Conservation (phyloP, 805 yeast species). For the Grigorovia yakushimaensis region DNA sequence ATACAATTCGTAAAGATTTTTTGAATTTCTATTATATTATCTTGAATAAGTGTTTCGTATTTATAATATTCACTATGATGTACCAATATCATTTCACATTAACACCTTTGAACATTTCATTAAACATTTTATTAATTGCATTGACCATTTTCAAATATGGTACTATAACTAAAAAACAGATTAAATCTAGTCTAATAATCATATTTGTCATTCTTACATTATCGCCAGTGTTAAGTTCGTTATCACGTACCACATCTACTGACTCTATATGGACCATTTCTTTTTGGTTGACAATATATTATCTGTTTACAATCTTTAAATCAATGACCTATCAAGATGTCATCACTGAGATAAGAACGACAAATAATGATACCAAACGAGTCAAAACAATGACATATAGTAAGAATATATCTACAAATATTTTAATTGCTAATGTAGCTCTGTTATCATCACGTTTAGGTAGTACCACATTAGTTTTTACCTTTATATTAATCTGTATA, state of each 20-base stretch:
- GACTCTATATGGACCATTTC: slow-evolving; percentile 94
- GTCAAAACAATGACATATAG: slow-evolving; percentile 8
- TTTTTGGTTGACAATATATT: slow-evolving; percentile 64
- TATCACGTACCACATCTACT: slow-evolving; percentile 80
- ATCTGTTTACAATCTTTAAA: slow-evolving; percentile 32
- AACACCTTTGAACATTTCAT: slow-evolving; percentile 7
- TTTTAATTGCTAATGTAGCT: slow-evolving; percentile 76
- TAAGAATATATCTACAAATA: slow-evolving; percentile 67
- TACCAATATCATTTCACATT: slow-evolving; percentile 18
- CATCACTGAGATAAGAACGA: not conserved
- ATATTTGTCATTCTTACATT: slow-evolving; percentile 62
- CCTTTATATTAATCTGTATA: slow-evolving; percentile 52
- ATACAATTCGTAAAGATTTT: slow-evolving; percentile 17
- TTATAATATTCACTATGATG: slow-evolving; percentile 43
- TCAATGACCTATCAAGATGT: slow-evolving; percentile 3
- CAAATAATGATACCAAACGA: slow-evolving; percentile 1
- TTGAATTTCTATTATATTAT: slow-evolving; percentile 28
- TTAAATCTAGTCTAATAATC: slow-evolving; percentile 62
- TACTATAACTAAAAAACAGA: not conserved
- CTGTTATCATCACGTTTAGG: slow-evolving; percentile 81
- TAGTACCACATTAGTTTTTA: slow-evolving; percentile 68
- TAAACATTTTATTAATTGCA: not conserved
- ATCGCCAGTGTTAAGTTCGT: slow-evolving; percentile 82
- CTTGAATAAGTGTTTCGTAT: slow-evolving; percentile 52
- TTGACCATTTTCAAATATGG: not conserved